Conservation (phyloP, 495 filamentous ascomycete genomes). For the Penicillium fimorum region DNA sequence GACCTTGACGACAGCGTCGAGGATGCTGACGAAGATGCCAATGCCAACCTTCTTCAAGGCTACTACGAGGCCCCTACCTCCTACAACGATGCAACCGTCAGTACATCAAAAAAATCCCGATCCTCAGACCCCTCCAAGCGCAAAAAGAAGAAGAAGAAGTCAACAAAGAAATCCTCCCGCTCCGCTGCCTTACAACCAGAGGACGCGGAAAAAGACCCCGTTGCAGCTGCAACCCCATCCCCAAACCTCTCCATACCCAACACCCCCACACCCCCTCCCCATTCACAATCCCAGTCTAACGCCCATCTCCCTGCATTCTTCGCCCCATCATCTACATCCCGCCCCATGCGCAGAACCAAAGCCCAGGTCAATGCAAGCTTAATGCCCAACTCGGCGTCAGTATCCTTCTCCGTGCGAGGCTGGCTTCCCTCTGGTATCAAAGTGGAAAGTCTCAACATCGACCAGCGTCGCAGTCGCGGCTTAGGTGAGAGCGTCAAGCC, state of each 20-base stretch:
- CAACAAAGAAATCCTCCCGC: slow-evolving; percentile 40
- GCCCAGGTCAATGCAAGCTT: slow-evolving; percentile 71
- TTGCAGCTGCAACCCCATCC: slow-evolving; percentile 20
- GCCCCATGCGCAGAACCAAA: slow-evolving; percentile 43
- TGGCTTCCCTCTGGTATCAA: slow-evolving; percentile 94
- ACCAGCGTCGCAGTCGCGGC: slow-evolving; percentile 80
- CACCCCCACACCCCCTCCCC: slow-evolving; percentile 24
- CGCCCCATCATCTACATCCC: slow-evolving; percentile 32
- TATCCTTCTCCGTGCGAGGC: slow-evolving; percentile 89
- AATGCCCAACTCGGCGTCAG: slow-evolving; percentile 85
- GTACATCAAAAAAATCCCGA: slow-evolving; percentile 23
- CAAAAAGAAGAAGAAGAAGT: slow-evolving; percentile 45
- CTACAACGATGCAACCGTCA: slow-evolving; percentile 32
- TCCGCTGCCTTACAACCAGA: slow-evolving; percentile 26
- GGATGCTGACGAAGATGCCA: slow-evolving; percentile 40
- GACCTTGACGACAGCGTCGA: slow-evolving; percentile 59
- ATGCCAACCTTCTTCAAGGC: slow-evolving; percentile 46
- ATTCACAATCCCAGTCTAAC: slow-evolving; percentile 11
- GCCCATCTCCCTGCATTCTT: slow-evolving; percentile 28
- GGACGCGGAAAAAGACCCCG: slow-evolving; percentile 25
- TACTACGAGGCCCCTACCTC: slow-evolving; percentile 56
- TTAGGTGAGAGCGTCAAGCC: slow-evolving; percentile 86
- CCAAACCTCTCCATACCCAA: slow-evolving; percentile 31
- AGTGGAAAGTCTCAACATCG: slow-evolving; percentile 84
- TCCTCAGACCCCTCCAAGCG: slow-evolving; percentile 30